These are phyloP conservation scores for Solanum rostratum DNA, from an alignment of 257 asterid species.

Conservation along the genomic window DNA sequence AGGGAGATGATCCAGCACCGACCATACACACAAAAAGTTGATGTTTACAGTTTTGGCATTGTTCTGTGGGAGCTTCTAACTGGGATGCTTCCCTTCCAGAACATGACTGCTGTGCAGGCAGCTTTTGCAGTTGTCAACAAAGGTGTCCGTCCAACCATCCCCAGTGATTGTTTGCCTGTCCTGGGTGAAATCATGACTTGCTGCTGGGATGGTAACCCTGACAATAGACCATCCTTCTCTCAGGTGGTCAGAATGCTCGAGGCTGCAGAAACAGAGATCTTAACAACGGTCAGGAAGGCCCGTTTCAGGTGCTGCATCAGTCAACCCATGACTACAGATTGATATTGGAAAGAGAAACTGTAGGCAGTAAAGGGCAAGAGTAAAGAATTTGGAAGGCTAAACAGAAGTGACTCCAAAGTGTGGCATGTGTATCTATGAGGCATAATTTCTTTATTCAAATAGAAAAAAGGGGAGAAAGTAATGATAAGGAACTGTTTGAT, in stretches of 20 bases:
- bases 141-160: conserved; percentile 77
- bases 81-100: conserved; percentile 93
- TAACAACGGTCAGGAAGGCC: conserved; percentile 86
- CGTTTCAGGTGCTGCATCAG: conserved; percentile 98
- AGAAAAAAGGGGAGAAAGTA: conserved; percentile 27
- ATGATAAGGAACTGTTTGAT: conserved; percentile 36
- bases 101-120: conserved; percentile 98
- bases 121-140: conserved; percentile 98
- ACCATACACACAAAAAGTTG: conserved; percentile 92
- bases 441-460: conserved; percentile 39
- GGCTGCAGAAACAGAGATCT: conserved; percentile 80
- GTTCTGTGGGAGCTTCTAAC: conserved; percentile 97
- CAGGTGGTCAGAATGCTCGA: conserved; percentile 85
- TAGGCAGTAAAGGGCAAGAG: conserved; percentile 15
- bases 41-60: conserved; percentile 91
- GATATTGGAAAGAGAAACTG: conserved; percentile 14
- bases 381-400: conserved; percentile 18
- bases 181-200: conserved; percentile 80
- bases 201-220: conserved; percentile 92
- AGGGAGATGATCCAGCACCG: conserved; percentile 99
- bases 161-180: conserved; percentile 67
- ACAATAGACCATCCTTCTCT: conserved; percentile 74
- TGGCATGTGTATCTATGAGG: conserved; percentile 53
- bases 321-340: conserved; percentile 78
- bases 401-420: conserved; percentile 16